A percentile compares a stretch with the other conserved stretches of the same genome.
phyloP scores from a whole-genome alignment of 148 eudicot genomes.

The Polygonum maritimum region DNA sequence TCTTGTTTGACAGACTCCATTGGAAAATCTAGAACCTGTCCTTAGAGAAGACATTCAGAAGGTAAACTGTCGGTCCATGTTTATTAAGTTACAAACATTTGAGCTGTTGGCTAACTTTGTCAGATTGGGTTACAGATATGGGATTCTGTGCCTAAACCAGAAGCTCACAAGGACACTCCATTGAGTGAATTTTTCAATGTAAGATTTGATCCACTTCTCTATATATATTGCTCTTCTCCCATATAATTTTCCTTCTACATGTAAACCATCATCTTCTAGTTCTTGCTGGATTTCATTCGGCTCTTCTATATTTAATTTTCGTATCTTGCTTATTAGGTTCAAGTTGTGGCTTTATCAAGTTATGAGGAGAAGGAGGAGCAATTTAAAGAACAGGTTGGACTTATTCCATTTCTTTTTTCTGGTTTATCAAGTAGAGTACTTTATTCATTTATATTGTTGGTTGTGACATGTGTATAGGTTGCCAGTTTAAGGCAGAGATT shows the following conservation, averaged over 20 bases:
- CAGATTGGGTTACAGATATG: constrained; percentile 51
- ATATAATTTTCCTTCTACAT: neutral
- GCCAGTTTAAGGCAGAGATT: constrained; percentile 74
- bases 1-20: constrained; percentile 57
- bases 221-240: neutral
- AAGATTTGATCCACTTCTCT: constrained; percentile 22
- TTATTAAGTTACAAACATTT: constrained; percentile 8
- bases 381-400: constrained; percentile 81
- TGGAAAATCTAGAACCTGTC: constrained; percentile 93
- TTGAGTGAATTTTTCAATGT: constrained; percentile 95
- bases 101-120: constrained; percentile 2
- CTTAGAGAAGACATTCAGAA: constrained; percentile 92
- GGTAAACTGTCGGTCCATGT: constrained; percentile 33
- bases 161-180: constrained; percentile 88
- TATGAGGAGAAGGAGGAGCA: constrained; percentile 97
- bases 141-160: constrained; percentile 98
- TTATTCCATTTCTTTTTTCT: neutral
- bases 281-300: neutral
- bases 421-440: neutral
- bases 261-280: neutral
- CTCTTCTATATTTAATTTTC: neutral
- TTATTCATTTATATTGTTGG: neutral
- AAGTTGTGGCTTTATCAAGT: constrained; percentile 93
- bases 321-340: constrained; percentile 48
- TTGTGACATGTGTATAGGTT: constrained; percentile 43